Percentiles rank a stretch among this genome's conserved stretches.
These are phyloP conservation scores for Exophiala phaeomuriformis DNA, from an alignment of 2,329 filamentous ascomycete genomes.

Conservation along the genomic window DNA sequence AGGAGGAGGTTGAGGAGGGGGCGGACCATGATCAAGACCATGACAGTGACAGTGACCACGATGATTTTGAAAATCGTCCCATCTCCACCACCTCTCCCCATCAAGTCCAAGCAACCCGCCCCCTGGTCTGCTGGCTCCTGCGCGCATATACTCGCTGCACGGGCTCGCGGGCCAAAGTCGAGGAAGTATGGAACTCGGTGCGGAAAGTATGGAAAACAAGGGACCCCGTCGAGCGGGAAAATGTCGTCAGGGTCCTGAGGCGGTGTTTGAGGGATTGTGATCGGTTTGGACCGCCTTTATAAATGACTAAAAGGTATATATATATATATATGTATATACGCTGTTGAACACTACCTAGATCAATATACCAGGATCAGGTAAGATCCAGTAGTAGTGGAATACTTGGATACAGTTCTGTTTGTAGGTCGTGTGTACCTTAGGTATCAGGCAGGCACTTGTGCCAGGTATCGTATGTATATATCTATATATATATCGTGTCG, in stretches of 20 bases:
- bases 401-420: too few species aligned
- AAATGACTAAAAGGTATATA: too few species aligned
- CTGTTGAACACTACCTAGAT: too few species aligned
- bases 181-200: slow-evolving; percentile 23
- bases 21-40: not conserved
- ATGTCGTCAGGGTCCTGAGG: slow-evolving; percentile 21
- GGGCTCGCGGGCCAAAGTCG: slow-evolving; percentile 19
- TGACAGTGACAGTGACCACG: not conserved
- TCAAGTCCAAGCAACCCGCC: slow-evolving; percentile 18
- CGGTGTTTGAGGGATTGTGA: slow-evolving; percentile 26
- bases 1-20: not conserved
- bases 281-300: slow-evolving; percentile 21
- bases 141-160: slow-evolving; percentile 24
- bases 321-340: too few species aligned
- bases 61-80: not conserved
- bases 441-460: too few species aligned
- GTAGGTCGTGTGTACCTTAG: too few species aligned
- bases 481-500: too few species aligned
- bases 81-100: slow-evolving; percentile 8
- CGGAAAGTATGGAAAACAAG: slow-evolving; percentile 25
- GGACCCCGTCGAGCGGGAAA: slow-evolving; percentile 23
- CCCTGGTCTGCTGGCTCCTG: slow-evolving; percentile 25
- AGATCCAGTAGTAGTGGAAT: too few species aligned
- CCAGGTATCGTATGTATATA: too few species aligned
- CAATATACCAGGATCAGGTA: too few species aligned